Percentiles rank a stretch among this genome's conserved stretches.
These are phyloP conservation scores for Colletotrichum cereale DNA, from an alignment of 2,329 filamentous ascomycete genomes.

Conservation along the genomic window DNA sequence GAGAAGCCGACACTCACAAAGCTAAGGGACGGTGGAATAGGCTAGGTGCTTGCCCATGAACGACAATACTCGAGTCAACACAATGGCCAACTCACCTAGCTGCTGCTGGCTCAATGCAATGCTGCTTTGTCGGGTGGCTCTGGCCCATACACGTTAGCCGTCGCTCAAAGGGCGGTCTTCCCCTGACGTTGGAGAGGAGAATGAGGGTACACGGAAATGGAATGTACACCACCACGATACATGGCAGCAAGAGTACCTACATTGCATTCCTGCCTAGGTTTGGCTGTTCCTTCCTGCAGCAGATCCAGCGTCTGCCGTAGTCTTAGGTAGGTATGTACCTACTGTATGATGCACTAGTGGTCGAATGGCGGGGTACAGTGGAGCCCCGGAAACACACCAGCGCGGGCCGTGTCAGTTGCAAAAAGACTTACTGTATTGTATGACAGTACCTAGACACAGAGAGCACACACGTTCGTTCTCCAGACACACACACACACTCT, in stretches of 20 bases:
- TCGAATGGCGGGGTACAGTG: constrained; percentile 38
- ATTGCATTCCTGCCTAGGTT: neutral
- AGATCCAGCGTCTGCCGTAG: constrained; percentile 14
- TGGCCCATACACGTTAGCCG: constrained; percentile 15
- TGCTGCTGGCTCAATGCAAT: neutral
- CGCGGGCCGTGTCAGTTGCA: neutral
- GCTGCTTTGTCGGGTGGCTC: constrained; percentile 21
- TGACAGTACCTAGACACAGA: constrained; percentile 4
- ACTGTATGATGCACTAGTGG: constrained; percentile 37
- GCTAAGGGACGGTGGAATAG: constrained; percentile 4
- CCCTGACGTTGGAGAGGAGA: constrained; percentile 22
- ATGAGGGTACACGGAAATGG: constrained; percentile 9
- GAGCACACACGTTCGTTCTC: too few species aligned
- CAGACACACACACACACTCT: neutral
- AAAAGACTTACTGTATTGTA: constrained; percentile 33
- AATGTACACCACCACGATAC: neutral
- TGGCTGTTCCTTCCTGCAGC: constrained; percentile 4
- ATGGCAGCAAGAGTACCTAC: neutral
- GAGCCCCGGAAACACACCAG: constrained; percentile 13
- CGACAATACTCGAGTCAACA: constrained; percentile 13
- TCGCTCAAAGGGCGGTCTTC: constrained; percentile 29
- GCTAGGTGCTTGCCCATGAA: constrained; percentile 1
- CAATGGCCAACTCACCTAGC: constrained; percentile 26
- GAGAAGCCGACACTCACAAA: neutral
- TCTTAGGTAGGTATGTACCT: too few species aligned